Base-by-base conservation (phyloP, 805 yeast species). In the Candida adriatica region DNA sequence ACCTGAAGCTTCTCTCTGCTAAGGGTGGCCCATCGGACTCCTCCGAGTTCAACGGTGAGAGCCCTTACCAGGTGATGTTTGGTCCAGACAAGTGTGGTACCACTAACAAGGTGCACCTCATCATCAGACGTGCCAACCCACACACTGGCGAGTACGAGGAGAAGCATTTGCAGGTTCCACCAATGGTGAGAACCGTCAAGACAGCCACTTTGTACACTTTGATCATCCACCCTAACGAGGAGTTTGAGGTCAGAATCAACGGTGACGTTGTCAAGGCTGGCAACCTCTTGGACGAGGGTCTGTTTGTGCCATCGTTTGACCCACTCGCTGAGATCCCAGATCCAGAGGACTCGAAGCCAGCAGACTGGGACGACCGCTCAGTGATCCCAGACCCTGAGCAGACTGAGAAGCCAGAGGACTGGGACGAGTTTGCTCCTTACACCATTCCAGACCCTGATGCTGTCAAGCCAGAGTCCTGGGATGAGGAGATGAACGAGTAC, bases 61-160 rank as follows among this genome's bases (percentile, higher is more conserved):
- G 94, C 4, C 83, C 87, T 2, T 85, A 80, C 59, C 86, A 81
- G 56, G 61, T 88, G 42, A 81, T 88, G 90, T 88, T 88, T 62
- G 96, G 96, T 14, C 96, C 96, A 26, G 96, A 88, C 58, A 75
- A 71, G 54, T 88, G 96, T 61, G 95, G 94, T 3, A 52, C 75
- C 32, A 70, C 79, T 27, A 83, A 86, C 61, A 81, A 76, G 56
- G 78, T 88, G 20, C 94, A 83, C 50, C 73, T 87, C 43, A 82
- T 86, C 34, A 48, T 86, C 38, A 71, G 68, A 35, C 69, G 82
- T 46, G 64, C 66, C 46, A 69, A 72, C 53, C 77, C 75, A 27
- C 38, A 48, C 16, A 64, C 75, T 16, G 77, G 75, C 6, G 66
- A 62, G 38, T 63, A 66, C 38, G 82, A 78, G 52, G 87, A 84